phyloP scores from a whole-genome alignment of 2,329 filamentous ascomycete genomes.

The Fusarium guadeloupense region DNA sequence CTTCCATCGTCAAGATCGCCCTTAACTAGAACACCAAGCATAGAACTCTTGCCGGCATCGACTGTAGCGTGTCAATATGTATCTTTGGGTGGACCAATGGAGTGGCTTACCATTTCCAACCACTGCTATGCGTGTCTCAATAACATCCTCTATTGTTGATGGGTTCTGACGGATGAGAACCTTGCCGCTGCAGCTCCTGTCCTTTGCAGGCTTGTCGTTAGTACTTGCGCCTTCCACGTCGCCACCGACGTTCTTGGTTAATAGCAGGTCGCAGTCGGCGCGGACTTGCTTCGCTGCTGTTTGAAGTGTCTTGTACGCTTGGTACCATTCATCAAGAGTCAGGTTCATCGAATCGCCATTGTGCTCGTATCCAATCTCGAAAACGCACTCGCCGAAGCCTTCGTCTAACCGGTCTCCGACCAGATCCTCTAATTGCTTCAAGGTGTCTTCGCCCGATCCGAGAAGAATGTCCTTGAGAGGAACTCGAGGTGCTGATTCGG shows the following conservation, averaged over 20 bases:
- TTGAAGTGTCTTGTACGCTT: slow-evolving; percentile 72
- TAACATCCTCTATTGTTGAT: slow-evolving; percentile 81
- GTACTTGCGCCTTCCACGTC: slow-evolving; percentile 73
- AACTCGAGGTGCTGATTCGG: slow-evolving; percentile 73
- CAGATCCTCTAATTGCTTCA: slow-evolving; percentile 70
- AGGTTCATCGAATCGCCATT: slow-evolving; percentile 87
- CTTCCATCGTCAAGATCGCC: slow-evolving; percentile 94
- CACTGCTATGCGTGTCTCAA: slow-evolving; percentile 95
- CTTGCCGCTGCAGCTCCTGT: slow-evolving; percentile 84
- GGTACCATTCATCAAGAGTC: slow-evolving; percentile 76
- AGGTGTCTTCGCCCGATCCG: slow-evolving; percentile 66
- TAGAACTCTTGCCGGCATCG: slow-evolving; percentile 95
- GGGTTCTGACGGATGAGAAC: slow-evolving; percentile 82
- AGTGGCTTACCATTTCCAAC: slow-evolving; percentile 81
- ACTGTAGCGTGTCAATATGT: slow-evolving; percentile 59
- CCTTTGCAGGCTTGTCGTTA: slow-evolving; percentile 64
- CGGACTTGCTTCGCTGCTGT: slow-evolving; percentile 70
- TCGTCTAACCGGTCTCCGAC: slow-evolving; percentile 78
- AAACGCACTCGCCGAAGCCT: slow-evolving; percentile 87
- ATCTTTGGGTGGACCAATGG: neutral
- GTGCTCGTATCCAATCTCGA: slow-evolving; percentile 92
- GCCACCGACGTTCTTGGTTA: slow-evolving; percentile 91
- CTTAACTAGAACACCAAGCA: slow-evolving; percentile 95
- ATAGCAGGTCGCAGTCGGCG: slow-evolving; percentile 81
- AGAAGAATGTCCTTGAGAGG: slow-evolving; percentile 82